Conservation (phyloP, 2,329 filamentous ascomycete species). For the Neocatenulostroma microsporum region DNA sequence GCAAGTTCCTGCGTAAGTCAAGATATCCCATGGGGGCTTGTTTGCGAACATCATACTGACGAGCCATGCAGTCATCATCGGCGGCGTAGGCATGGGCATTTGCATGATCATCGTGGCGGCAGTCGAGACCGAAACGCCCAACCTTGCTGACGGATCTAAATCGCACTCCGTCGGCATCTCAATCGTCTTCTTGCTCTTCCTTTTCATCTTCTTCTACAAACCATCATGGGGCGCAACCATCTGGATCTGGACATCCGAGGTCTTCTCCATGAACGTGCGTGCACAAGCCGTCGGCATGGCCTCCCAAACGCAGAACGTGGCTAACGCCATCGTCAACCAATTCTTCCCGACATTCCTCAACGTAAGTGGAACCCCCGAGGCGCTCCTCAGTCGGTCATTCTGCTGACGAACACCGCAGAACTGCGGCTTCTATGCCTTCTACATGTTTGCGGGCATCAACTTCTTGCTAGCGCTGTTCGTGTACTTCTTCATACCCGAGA, state of each 20-base stretch:
- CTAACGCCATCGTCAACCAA: constrained; percentile 60
- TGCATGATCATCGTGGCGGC: constrained; percentile 62
- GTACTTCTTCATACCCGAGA: constrained; percentile 37
- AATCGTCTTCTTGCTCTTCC: constrained; percentile 53
- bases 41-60: too few relatives aligned
- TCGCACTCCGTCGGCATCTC: constrained; percentile 54
- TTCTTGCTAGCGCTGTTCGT: constrained; percentile 35
- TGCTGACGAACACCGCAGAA: constrained; percentile 32
- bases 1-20: constrained; percentile 40
- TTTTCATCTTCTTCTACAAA: constrained; percentile 41
- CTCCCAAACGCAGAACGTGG: constrained; percentile 50
- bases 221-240: constrained; percentile 62
- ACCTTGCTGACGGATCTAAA: constrained; percentile 47
- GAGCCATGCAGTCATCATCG: constrained; percentile 57
- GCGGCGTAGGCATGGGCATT: constrained; percentile 59
- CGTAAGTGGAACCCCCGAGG: not conserved
- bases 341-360: constrained; percentile 61
- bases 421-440: constrained; percentile 49
- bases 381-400: not conserved
- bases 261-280: constrained; percentile 66
- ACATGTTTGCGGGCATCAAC: constrained; percentile 47
- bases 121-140: constrained; percentile 52
- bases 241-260: constrained; percentile 64
- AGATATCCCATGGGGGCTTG: too few relatives aligned
- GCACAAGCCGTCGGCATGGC: constrained; percentile 64